Base-by-base conservation (phyloP, 2,329 filamentous ascomycete species). In the Blumeriella jaapii region DNA sequence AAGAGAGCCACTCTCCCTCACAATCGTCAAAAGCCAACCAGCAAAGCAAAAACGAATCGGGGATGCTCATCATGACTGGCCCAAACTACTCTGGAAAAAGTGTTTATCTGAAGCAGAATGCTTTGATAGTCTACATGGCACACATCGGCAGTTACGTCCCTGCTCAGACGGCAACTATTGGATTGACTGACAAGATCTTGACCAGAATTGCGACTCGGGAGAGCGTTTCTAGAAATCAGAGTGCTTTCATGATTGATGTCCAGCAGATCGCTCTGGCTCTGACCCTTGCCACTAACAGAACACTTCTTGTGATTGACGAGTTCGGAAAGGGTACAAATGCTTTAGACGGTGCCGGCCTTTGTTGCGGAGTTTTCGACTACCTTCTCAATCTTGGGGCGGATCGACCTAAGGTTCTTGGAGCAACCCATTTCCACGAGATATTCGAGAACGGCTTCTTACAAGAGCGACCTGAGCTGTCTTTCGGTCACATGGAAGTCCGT, bases 31-130 rank as follows among this genome's bases (percentile, higher is more conserved):
- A 31, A 14, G 30, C 29, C 14, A 13, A 41, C 8, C 33, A 45
- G 9, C 42, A 51, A 3, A 47, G 42, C 13, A 35, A 38, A 9
- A 46, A 57, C 4, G 54, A 54, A 2, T 75, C 82, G 9, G 84
- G 71, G 45, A 79, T 85, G 60, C 56, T 95, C 9, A 62, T 95
- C 5, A 59, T 98, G 50, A 96, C 91, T 0, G 91, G 91, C 0
- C 87, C 91, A 4, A 98, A 98, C 49, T 93, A 91, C 55, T 96
- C 91, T 0, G 91, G 91, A 0, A 98, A 98, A 58, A 96, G 86
- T 48, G 74, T 96, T 0, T 96, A 94, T 57, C 68, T 96, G 54
- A 98, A 93, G 57, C 89, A 98, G 56, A 74, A 84, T 19, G 91
- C 87, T 4, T 63, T 95, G 31, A 91, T 94, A 39, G 78, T 93